Percentiles rank a stretch among this genome's conserved stretches.
These are phyloP conservation scores for Spinacia oleracea DNA, from an alignment of 179 eudicot genomes.

Conservation along the genomic window DNA sequence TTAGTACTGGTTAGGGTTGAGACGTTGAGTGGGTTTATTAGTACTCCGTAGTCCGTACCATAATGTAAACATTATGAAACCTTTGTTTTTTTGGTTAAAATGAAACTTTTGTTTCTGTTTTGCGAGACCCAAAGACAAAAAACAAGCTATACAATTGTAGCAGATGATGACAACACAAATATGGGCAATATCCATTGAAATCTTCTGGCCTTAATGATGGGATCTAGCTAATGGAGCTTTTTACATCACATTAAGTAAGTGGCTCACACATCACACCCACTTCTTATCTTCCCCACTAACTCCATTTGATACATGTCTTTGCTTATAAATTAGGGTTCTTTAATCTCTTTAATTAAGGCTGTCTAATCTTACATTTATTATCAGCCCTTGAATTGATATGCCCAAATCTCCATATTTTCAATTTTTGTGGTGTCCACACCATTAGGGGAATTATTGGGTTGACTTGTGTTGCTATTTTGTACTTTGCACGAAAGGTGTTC, in stretches of 20 bases:
- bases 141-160: neutral
- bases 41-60: too few relatives aligned
- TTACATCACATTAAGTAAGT: conserved; percentile 13
- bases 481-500: conserved; percentile 15
- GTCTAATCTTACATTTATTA: neutral
- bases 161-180: neutral
- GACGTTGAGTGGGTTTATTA: too few relatives aligned
- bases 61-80: too few relatives aligned
- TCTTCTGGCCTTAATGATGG: conserved; percentile 7
- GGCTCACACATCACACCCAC: conserved; percentile 31
- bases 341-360: neutral
- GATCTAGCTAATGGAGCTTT: neutral
- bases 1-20: too few relatives aligned
- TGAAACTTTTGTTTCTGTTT: too few relatives aligned
- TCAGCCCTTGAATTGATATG: conserved; percentile 18
- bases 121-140: neutral
- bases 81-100: too few relatives aligned
- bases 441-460: neutral
- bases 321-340: neutral
- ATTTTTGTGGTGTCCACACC: conserved; percentile 18
- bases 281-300: conserved; percentile 20
- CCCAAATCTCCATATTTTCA: neutral
- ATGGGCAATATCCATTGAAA: neutral
- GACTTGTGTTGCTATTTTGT: conserved; percentile 16
- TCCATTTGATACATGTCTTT: neutral